A percentile compares a stretch with the other conserved stretches of the same genome.
Evolutionary conservation across 2,329 filamentous ascomycete genomes (phyloP).

Genomic region (Aspergillus ochraceoroseus): DNA sequence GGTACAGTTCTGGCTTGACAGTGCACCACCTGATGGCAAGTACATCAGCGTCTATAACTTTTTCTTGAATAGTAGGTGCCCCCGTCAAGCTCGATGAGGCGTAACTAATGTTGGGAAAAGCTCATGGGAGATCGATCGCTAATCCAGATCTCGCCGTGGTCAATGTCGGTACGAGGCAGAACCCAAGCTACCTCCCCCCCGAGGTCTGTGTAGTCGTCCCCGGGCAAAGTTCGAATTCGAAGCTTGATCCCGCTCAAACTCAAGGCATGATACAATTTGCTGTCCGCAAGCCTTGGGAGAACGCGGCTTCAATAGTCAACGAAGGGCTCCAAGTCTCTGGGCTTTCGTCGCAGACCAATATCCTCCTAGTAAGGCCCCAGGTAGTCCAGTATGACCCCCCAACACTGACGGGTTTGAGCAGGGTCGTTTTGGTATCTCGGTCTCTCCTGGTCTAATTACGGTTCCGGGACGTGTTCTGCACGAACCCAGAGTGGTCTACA

Average conservation of each 20-base stretch:
- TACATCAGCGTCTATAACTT: conserved; percentile 53
- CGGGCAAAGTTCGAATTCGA: conserved; percentile 60
- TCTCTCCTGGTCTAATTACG: conserved; percentile 54
- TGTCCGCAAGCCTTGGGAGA: conserved; percentile 60
- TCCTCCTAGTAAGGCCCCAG: conserved; percentile 43
- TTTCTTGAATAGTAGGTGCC: conserved; percentile 45
- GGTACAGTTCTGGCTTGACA: conserved; percentile 54
- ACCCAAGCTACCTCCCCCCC: conserved; percentile 61
- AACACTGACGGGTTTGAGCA: no score
- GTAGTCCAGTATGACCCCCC: no score
- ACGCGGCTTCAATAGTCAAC: conserved; percentile 60
- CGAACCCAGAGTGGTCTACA: conserved; percentile 60
- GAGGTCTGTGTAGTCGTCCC: conserved; percentile 61
- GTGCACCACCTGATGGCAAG: conserved; percentile 26
- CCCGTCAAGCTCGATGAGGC: no score
- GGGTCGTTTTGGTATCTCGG: conserved; percentile 58
- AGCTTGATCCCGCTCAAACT: conserved; percentile 59
- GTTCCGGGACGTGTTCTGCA: conserved; percentile 66
- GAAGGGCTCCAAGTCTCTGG: conserved; percentile 53
- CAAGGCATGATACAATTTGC: conserved; percentile 67
- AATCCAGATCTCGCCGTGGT: conserved; percentile 47
- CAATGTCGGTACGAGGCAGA: conserved; percentile 57
- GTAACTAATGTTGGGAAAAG: no score
- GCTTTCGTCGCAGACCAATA: conserved; percentile 46
- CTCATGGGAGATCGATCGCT: no score